Evolutionary conservation across 2,329 filamentous ascomycete genomes (phyloP).

Genomic region (Cadophora luteo-olivacea): DNA sequence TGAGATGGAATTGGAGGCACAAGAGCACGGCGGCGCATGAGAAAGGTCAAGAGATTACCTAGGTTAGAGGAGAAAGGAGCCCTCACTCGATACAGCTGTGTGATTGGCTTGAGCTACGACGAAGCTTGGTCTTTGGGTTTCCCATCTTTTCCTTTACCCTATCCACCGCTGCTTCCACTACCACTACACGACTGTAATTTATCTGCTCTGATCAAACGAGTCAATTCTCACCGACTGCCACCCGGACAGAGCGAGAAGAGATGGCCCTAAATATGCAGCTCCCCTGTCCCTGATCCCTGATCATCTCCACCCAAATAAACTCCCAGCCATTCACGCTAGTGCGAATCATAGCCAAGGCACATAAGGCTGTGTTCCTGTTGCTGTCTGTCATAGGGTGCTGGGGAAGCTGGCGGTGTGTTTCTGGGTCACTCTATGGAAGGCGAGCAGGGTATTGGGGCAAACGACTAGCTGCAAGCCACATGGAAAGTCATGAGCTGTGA

Average conservation of each 20-base stretch:
- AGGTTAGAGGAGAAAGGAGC: background rate
- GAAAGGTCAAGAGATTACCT: too few species aligned
- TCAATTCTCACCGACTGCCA: conserved; percentile 11
- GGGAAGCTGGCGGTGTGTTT: conserved; percentile 3
- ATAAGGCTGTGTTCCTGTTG: conserved; percentile 33
- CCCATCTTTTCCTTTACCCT: background rate
- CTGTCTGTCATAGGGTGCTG: conserved; percentile 5
- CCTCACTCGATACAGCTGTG: background rate
- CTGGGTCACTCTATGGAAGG: background rate
- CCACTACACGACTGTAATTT: too few species aligned
- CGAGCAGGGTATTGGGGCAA: background rate
- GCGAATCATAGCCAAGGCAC: conserved; percentile 24
- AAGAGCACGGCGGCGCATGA: conserved; percentile 8
- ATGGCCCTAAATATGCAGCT: conserved; percentile 23
- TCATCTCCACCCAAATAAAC: conserved; percentile 22
- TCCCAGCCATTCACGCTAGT: conserved; percentile 26
- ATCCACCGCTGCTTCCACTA: background rate
- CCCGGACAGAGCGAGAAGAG: conserved; percentile 25
- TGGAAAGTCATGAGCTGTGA: background rate
- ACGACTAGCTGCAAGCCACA: conserved; percentile 11
- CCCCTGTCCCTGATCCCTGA: conserved; percentile 29
- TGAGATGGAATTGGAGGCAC: background rate
- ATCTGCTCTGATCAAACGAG: background rate
- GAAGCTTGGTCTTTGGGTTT: conserved; percentile 5
- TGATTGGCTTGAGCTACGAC: conserved; percentile 22